These are phyloP conservation scores for Phytopythium sindhum DNA, from an alignment of 352 stramenopile species.

Conservation along the genomic window DNA sequence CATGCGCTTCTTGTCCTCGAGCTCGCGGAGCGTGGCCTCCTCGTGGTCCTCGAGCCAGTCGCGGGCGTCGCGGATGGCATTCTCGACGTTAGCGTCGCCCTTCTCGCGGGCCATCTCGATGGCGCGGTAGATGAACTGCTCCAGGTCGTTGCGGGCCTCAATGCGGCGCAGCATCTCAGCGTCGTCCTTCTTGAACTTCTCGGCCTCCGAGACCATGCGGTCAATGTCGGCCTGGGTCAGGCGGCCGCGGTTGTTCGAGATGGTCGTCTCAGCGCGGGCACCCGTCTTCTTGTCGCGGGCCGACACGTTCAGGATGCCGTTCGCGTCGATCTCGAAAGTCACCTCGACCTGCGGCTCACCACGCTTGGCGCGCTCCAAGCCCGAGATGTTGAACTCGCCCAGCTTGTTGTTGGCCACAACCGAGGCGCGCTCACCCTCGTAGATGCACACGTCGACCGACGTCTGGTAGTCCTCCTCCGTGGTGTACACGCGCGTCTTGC, in stretches of 20 bases:
- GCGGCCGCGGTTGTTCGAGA: constrained; percentile 74
- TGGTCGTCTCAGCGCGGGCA: constrained; percentile 61
- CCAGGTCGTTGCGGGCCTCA: constrained; percentile 63
- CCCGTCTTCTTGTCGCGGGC: constrained; percentile 85
- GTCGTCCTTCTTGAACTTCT: constrained; percentile 77
- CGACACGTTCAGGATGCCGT: constrained; percentile 91
- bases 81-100: constrained; percentile 73
- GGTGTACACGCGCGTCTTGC: constrained; percentile 75
- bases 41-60: constrained; percentile 88
- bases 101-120: constrained; percentile 68
- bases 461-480: constrained; percentile 83
- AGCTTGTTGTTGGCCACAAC: constrained; percentile 93
- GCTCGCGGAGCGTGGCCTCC: constrained; percentile 89
- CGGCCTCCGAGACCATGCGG: constrained; percentile 63
- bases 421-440: constrained; percentile 85
- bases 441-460: constrained; percentile 83
- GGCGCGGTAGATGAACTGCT: constrained; percentile 72
- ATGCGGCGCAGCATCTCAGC: constrained; percentile 67
- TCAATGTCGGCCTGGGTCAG: constrained; percentile 70
- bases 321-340: constrained; percentile 91
- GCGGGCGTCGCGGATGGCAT: constrained; percentile 77
- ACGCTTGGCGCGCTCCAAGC: constrained; percentile 82
- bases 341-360: constrained; percentile 90
- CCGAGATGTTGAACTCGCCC: constrained; percentile 90
- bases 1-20: constrained; percentile 92